Evolutionary conservation across 2,329 filamentous ascomycete genomes (phyloP).

Genomic region (Thelonectria olida): DNA sequence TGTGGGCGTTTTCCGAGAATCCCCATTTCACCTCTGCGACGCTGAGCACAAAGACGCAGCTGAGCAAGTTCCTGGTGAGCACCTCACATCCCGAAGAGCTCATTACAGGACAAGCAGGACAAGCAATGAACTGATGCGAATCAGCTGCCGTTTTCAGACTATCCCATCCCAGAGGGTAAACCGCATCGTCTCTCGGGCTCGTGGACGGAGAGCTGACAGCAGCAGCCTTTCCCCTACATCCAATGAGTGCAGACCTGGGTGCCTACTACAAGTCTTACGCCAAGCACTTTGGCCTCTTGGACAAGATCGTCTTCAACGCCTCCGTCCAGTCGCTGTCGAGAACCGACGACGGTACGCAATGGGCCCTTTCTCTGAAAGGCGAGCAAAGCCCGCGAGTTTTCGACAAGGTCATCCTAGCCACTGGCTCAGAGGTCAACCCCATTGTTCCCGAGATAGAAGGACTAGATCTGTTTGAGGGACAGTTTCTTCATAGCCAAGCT

Average conservation of each 20-base stretch:
- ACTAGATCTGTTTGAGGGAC: constrained; percentile 28
- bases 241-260: constrained; percentile 19
- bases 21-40: constrained; percentile 33
- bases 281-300: constrained; percentile 25
- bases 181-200: no score
- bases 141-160: constrained; percentile 36
- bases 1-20: constrained; percentile 36
- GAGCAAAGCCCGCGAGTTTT: constrained; percentile 24
- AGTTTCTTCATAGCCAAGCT: constrained; percentile 34
- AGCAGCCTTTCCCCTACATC: constrained; percentile 30
- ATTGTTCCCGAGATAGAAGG: constrained; percentile 31
- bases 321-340: constrained; percentile 23
- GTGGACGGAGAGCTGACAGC: background rate
- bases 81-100: no score
- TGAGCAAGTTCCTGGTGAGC: constrained; percentile 39
- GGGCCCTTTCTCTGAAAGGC: constrained; percentile 27
- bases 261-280: constrained; percentile 38
- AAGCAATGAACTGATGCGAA: background rate
- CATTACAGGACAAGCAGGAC: background rate
- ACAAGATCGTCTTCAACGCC: constrained; percentile 28
- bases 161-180: constrained; percentile 35
- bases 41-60: constrained; percentile 27
- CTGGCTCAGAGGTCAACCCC: constrained; percentile 29
- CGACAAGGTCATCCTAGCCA: constrained; percentile 38
- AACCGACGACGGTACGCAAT: constrained; percentile 23